A percentile compares a stretch with the other conserved stretches of the same genome.
phyloP scores from a whole-genome alignment of 1,284 basidiomycete genomes.

The Puccinia horiana region DNA sequence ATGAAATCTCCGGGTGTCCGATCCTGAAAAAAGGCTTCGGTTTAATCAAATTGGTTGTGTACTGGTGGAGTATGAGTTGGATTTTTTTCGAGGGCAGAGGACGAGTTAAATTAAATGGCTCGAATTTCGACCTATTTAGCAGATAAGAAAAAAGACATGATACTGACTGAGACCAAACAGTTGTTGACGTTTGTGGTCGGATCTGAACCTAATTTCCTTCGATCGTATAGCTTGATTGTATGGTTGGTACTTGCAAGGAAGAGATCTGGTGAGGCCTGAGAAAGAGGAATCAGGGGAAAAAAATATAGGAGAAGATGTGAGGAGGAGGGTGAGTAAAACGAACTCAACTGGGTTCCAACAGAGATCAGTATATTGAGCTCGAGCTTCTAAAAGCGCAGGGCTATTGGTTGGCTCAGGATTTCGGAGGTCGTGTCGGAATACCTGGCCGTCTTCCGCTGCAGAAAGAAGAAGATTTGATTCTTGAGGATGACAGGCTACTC shows the following conservation, averaged over 20 bases:
- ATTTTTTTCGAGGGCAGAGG: background rate
- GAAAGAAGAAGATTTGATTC: slow-evolving; percentile 16
- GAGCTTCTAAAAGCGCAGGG: background rate
- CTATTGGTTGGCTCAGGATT: background rate
- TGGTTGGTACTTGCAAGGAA: slow-evolving; percentile 28
- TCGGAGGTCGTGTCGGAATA: slow-evolving; percentile 24
- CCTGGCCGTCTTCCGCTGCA: slow-evolving; percentile 33
- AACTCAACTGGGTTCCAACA: slow-evolving; percentile 34
- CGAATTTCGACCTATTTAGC: background rate
- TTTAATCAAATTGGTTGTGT: slow-evolving; percentile 30
- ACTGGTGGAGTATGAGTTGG: background rate
- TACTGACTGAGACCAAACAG: slow-evolving; percentile 5
- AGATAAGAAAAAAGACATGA: background rate
- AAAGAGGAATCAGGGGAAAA: background rate
- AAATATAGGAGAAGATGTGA: background rate
- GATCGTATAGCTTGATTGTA: slow-evolving; percentile 27
- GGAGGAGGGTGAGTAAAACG: background rate
- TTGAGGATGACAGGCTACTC: slow-evolving; percentile 39
- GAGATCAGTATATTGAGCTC: slow-evolving; percentile 28
- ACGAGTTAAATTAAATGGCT: background rate
- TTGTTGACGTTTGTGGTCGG: background rate
- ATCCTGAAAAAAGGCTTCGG: slow-evolving; percentile 8
- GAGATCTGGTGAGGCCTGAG: slow-evolving; percentile 33
- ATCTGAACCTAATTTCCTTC: slow-evolving; percentile 28
- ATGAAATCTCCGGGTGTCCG: slow-evolving; percentile 29